Conservation (phyloP, 768 basidiomycete genomes). For the Brasilioporus rufonigricans region DNA sequence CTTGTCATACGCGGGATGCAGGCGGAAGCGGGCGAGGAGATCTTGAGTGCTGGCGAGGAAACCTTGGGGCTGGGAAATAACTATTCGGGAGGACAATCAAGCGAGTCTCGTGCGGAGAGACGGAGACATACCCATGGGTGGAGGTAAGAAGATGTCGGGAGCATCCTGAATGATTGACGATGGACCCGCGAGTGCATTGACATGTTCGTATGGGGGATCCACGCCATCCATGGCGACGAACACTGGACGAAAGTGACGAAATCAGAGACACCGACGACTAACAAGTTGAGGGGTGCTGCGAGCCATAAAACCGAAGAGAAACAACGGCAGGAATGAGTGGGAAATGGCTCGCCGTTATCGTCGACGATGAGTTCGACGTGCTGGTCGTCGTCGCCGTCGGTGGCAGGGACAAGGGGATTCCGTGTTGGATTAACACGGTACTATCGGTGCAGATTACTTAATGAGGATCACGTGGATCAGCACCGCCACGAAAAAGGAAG, state of each 20-base stretch:
- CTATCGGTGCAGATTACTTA: conserved; percentile 32
- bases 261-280: conserved; percentile 25
- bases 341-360: conserved; percentile 23
- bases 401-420: conserved; percentile 38
- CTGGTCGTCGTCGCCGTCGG: conserved; percentile 31
- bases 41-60: conserved; percentile 76
- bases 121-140: conserved; percentile 31
- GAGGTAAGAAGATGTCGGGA: conserved; percentile 28
- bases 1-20: conserved; percentile 75
- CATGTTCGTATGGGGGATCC: conserved; percentile 29
- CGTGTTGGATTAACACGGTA: conserved; percentile 31
- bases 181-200: conserved; percentile 64
- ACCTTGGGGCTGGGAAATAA: conserved; percentile 33
- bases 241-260: conserved; percentile 13
- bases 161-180: conserved; percentile 37
- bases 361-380: conserved; percentile 29
- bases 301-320: conserved; percentile 18
- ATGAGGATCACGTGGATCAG: conserved; percentile 25
- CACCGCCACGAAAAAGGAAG: conserved; percentile 7
- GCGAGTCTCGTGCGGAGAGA: conserved; percentile 2
- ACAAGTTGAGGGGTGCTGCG: conserved; percentile 1
- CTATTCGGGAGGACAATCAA: conserved; percentile 24
- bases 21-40: conserved; percentile 67
- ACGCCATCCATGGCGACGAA: conserved; percentile 31
- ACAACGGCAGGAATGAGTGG: background rate